These are phyloP conservation scores for Metschnikowia aberdeeniae DNA, from an alignment of 805 yeast species.

Conservation along the genomic window DNA sequence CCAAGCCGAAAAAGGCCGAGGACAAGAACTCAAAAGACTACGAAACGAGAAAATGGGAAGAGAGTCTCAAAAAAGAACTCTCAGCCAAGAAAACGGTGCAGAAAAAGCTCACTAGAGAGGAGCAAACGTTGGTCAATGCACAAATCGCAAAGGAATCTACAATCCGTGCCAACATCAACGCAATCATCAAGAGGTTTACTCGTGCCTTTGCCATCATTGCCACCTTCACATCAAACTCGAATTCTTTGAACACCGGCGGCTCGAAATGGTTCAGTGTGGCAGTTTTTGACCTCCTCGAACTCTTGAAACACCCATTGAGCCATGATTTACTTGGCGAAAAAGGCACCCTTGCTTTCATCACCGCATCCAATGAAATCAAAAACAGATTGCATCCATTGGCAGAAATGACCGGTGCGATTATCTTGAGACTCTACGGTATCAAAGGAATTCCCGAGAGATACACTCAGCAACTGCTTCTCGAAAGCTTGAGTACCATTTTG, in stretches of 20 bases:
- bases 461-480: constrained; percentile 48
- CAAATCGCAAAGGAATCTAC: constrained; percentile 60
- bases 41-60: constrained; percentile 88
- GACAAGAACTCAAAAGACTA: constrained; percentile 79
- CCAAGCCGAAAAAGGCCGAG: constrained; percentile 39
- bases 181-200: constrained; percentile 31
- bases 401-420: constrained; percentile 63
- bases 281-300: constrained; percentile 43
- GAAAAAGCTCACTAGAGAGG: constrained; percentile 74
- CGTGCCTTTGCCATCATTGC: constrained; percentile 53
- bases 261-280: constrained; percentile 69
- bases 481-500: constrained; percentile 60
- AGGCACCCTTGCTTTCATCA: constrained; percentile 50
- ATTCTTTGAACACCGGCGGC: constrained; percentile 7
- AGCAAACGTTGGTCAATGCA: constrained; percentile 55
- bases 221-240: constrained; percentile 45
- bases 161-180: constrained; percentile 47
- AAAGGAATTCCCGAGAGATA: constrained; percentile 44
- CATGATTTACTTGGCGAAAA: constrained; percentile 37
- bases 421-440: constrained; percentile 53
- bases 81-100: constrained; percentile 51
- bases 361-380: constrained; percentile 48
- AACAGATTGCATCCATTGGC: constrained; percentile 48
- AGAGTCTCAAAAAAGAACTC: constrained; percentile 69
- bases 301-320: constrained; percentile 35